These are phyloP conservation scores for Blastobotrys terrestris DNA, from an alignment of 805 yeast genomes.

Conservation along the genomic window DNA sequence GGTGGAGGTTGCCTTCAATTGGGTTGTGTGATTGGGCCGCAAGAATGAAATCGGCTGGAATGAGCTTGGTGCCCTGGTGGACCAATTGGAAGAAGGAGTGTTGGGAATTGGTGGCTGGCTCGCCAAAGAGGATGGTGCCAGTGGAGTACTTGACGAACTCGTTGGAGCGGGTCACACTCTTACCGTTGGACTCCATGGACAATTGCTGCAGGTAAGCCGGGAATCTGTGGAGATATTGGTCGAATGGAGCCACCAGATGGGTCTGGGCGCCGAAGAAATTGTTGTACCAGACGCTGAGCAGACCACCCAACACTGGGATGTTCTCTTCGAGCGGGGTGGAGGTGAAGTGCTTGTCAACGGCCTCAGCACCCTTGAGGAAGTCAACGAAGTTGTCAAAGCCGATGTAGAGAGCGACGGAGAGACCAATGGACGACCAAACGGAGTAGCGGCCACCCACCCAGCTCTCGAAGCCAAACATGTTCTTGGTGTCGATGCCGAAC, in stretches of 20 bases:
- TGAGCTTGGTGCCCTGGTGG: constrained; percentile 97
- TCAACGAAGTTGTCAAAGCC: constrained; percentile 92
- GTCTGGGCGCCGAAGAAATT: constrained; percentile 98
- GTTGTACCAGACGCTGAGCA: constrained; percentile 96
- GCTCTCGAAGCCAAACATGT: constrained; percentile 97
- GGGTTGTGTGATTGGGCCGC: constrained; percentile 99
- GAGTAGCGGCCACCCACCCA: constrained; percentile 99
- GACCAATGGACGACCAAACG: constrained; percentile 99
- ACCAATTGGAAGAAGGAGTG: constrained; percentile 99
- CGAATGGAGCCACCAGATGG: constrained; percentile 96
- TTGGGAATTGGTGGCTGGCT: constrained; percentile 98
- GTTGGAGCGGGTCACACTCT: constrained; percentile 90
- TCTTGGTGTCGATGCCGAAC: constrained; percentile 95
- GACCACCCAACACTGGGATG: constrained; percentile 90
- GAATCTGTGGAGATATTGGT: constrained; percentile 98
- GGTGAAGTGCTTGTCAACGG: constrained; percentile 86
- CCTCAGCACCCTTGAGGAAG: constrained; percentile 96
- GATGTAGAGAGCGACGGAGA: constrained; percentile 88
- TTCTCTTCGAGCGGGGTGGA: constrained; percentile 81
- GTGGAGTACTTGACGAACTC: constrained; percentile 91
- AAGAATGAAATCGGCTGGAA: constrained; percentile 93
- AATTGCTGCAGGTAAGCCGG: constrained; percentile 98
- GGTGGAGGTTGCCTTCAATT: constrained; percentile 88
- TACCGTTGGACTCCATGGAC: constrained; percentile 99
- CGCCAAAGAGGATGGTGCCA: constrained; percentile 94